Conservation (phyloP, 176 grass and related monocot species). For the Bolboschoenus planiculmis region DNA sequence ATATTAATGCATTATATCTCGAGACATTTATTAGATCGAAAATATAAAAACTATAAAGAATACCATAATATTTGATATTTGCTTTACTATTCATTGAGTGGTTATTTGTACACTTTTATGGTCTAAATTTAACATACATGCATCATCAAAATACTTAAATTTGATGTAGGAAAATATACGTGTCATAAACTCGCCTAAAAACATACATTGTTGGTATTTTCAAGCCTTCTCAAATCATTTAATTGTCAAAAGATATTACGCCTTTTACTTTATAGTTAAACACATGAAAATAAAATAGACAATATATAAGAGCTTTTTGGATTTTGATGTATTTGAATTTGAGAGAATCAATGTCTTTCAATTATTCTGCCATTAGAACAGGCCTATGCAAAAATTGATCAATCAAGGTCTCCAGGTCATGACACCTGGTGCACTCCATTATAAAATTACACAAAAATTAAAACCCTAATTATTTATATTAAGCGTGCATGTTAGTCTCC, state of each 20-base stretch:
- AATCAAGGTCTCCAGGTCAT: neutral
- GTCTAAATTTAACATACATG: too few species aligned
- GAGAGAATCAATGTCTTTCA: neutral
- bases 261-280: neutral
- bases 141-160: neutral
- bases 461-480: constrained; percentile 11
- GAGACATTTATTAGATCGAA: too few species aligned
- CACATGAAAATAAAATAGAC: neutral
- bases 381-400: neutral
- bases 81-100: too few species aligned
- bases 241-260: neutral
- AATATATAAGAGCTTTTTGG: neutral
- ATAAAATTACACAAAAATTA: neutral
- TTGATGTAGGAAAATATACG: neutral
- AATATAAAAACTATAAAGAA: too few species aligned
- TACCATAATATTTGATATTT: too few species aligned
- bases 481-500: constrained; percentile 24
- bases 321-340: too few species aligned
- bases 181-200: neutral
- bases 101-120: too few species aligned
- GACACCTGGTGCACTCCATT: constrained; percentile 7
- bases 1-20: too few species aligned
- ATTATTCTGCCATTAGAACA: neutral
- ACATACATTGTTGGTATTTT: neutral
- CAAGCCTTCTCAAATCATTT: neutral